phyloP scores from a whole-genome alignment of 1,284 basidiomycete genomes.

The Hypsizygus ulmarius region DNA sequence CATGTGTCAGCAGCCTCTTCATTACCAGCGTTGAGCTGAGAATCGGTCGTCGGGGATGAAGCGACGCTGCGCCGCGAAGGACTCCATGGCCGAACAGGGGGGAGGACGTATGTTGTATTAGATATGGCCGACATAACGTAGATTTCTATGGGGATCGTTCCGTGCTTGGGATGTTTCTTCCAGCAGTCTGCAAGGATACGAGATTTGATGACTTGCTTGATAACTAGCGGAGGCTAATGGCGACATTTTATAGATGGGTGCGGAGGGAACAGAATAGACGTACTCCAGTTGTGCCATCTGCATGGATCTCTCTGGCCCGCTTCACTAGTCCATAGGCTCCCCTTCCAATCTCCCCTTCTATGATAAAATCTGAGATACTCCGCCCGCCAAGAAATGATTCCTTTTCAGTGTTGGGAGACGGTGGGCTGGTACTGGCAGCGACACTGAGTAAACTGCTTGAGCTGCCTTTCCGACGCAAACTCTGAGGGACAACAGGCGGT shows the following conservation, averaged over 20 bases:
- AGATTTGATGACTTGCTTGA: conserved; percentile 98
- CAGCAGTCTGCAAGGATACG: conserved; percentile 98
- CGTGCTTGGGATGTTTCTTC: conserved; percentile 94
- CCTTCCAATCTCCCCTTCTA: conserved; percentile 86
- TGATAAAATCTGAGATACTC: conserved; percentile 75
- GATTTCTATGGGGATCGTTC: conserved; percentile 98
- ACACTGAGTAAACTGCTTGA: conserved; percentile 59
- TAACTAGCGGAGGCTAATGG: conserved; percentile 72
- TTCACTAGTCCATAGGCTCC: conserved; percentile 99
- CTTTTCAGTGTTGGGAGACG: conserved; percentile 52
- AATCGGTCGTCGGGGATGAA: conserved; percentile 13
- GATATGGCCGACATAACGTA: conserved; percentile 94
- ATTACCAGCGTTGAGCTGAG: conserved; percentile 17
- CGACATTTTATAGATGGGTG: conserved; percentile 14
- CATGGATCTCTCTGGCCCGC: conserved; percentile 76
- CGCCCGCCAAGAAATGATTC: conserved; percentile 55
- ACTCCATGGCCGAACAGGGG: conserved; percentile 78
- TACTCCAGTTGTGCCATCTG: conserved; percentile 80
- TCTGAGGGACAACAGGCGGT: conserved; percentile 54
- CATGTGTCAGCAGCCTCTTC: conserved; percentile 39
- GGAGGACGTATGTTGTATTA: conserved; percentile 70
- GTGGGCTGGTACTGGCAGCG: conserved; percentile 57
- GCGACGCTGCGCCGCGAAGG: conserved; percentile 46
- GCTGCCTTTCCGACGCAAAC: conserved; percentile 59
- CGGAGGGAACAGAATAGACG: conserved; percentile 34